phyloP scores from a whole-genome alignment of 495 filamentous ascomycete genomes.

The Penicillium goetzii region DNA sequence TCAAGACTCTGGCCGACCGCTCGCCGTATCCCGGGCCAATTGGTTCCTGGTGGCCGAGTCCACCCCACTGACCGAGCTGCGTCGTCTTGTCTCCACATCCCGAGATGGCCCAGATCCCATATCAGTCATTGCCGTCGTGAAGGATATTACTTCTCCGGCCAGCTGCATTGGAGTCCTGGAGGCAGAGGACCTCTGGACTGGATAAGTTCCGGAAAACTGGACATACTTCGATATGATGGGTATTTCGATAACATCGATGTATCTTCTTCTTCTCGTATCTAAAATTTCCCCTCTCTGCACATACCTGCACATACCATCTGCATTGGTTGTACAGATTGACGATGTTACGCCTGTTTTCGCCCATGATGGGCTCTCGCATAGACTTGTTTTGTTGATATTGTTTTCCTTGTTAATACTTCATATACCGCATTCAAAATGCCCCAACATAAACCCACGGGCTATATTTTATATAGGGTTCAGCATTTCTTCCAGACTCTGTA shows the following conservation, averaged over 20 bases:
- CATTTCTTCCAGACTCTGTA: background rate
- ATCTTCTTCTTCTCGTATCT: constrained; percentile 11
- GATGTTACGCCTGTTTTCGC: constrained; percentile 26
- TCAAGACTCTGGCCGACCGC: constrained; percentile 22
- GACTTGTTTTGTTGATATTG: background rate
- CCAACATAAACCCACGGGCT: background rate
- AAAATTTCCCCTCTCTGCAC: constrained; percentile 14
- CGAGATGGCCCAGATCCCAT: constrained; percentile 18
- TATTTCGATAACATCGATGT: background rate
- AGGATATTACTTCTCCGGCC: constrained; percentile 28
- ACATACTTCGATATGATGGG: background rate
- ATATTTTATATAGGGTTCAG: background rate
- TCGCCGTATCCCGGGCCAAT: constrained; percentile 31
- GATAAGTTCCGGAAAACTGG: constrained; percentile 12
- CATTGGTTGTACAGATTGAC: constrained; percentile 22
- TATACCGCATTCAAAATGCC: constrained; percentile 5
- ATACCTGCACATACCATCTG: constrained; percentile 18
- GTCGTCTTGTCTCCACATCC: constrained; percentile 30
- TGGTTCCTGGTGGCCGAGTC: constrained; percentile 42
- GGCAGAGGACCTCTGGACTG: constrained; percentile 40
- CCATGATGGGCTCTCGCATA: constrained; percentile 11
- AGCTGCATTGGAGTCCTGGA: constrained; percentile 43
- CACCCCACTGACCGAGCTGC: constrained; percentile 38
- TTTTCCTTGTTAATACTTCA: constrained; percentile 2
- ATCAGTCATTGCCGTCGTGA: constrained; percentile 41